phyloP scores from a whole-genome alignment of 148 eudicot species.

The Polygonum maritimum region DNA sequence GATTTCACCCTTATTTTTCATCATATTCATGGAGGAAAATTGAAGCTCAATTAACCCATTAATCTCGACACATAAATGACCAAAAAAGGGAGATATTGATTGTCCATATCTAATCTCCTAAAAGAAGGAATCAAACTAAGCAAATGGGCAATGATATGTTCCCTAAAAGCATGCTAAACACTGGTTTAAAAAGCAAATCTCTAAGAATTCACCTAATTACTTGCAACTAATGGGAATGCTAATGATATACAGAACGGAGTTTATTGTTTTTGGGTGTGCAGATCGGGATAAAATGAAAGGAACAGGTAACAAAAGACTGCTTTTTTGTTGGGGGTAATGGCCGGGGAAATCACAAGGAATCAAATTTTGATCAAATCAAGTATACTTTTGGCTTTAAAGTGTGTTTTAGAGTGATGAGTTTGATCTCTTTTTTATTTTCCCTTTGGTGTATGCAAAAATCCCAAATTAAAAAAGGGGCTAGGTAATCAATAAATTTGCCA shows the following conservation, averaged over 20 bases:
- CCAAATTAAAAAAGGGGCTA: constrained; percentile 13
- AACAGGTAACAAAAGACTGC: constrained; percentile 18
- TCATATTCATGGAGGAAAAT: neutral
- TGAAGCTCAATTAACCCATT: neutral
- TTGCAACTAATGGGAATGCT: no score
- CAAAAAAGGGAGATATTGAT: neutral
- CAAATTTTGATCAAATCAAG: constrained; percentile 19
- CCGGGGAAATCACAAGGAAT: constrained; percentile 7
- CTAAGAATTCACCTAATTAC: neutral
- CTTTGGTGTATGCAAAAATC: neutral
- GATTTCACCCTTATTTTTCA: neutral
- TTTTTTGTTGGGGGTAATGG: constrained; percentile 17
- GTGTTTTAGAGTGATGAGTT: constrained; percentile 2
- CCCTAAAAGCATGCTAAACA: constrained; percentile 8
- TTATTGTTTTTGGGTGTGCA: neutral
- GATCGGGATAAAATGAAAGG: neutral
- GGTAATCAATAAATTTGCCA: constrained; percentile 23
- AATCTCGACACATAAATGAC: neutral
- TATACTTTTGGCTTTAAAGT: neutral
- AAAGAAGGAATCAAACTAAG: constrained; percentile 19
- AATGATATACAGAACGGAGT: no score
- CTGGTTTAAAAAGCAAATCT: neutral
- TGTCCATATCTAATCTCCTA: constrained; percentile 9
- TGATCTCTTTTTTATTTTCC: neutral
- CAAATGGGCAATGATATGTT: constrained; percentile 24